These are phyloP conservation scores for Solanum tarapatanum DNA, from an alignment of 257 asterid genomes.

Conservation along the genomic window DNA sequence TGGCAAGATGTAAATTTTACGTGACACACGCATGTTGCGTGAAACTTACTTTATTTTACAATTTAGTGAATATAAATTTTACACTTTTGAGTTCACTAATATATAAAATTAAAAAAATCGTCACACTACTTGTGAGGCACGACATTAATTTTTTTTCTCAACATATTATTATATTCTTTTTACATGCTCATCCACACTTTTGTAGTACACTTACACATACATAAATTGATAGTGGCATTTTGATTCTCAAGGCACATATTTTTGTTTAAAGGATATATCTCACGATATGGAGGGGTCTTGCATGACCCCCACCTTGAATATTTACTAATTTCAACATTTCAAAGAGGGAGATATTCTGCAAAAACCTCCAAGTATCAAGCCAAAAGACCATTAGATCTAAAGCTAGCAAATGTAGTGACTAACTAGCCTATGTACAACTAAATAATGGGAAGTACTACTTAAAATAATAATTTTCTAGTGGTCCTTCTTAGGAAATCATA, in stretches of 20 bases:
- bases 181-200: background rate
- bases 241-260: background rate
- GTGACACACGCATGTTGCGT: background rate
- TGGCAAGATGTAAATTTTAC: background rate
- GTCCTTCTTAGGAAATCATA: background rate
- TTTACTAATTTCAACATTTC: background rate
- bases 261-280: too few species aligned
- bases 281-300: background rate
- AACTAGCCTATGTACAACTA: background rate
- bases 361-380: background rate
- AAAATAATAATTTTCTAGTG: background rate
- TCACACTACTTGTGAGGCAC: background rate
- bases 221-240: too few species aligned
- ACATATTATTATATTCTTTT: too few species aligned
- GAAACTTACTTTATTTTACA: background rate
- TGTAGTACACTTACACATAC: background rate
- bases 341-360: background rate
- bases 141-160: background rate
- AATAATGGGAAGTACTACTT: background rate
- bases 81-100: background rate
- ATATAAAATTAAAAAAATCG: too few species aligned
- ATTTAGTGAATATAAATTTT: background rate
- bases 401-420: background rate
- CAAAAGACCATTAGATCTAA: background rate
- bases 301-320: background rate